Evolutionary conservation across 192 early-diverging fungal species (phyloP).

Genomic region (Chytriomyces sp.): DNA sequence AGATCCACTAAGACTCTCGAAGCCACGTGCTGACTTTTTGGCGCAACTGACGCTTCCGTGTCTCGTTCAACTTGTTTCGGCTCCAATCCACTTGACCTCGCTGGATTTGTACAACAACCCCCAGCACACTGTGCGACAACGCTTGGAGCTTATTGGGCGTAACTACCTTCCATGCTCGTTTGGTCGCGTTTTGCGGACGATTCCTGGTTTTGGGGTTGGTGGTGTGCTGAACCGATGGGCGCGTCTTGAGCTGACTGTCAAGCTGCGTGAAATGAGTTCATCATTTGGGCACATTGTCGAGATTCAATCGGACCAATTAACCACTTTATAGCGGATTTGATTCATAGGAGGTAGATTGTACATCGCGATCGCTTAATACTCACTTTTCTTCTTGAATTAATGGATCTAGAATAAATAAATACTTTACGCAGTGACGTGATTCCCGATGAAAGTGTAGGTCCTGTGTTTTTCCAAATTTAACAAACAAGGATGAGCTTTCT

Average conservation of each 20-base stretch:
- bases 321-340: no score
- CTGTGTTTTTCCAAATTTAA: no score
- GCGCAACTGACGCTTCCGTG: conserved; percentile 46
- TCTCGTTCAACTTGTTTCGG: conserved; percentile 41
- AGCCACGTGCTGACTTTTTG: conserved; percentile 14
- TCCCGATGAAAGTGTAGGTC: no score
- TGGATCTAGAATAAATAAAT: no score
- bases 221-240: conserved; percentile 39
- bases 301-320: no score
- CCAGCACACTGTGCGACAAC: background rate
- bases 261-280: no score
- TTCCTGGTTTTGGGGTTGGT: conserved; percentile 47
- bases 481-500: no score
- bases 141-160: conserved; percentile 4
- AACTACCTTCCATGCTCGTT: conserved; percentile 36
- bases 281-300: no score
- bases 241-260: background rate
- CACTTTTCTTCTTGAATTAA: no score
- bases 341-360: no score
- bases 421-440: no score
- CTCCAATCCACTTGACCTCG: conserved; percentile 46
- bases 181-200: conserved; percentile 35
- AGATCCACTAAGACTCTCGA: background rate
- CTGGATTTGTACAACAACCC: conserved; percentile 51
- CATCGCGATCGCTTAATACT: no score